These are phyloP conservation scores for Amauroascus verrucosus DNA, from an alignment of 2,329 filamentous ascomycete genomes.

Conservation along the genomic window DNA sequence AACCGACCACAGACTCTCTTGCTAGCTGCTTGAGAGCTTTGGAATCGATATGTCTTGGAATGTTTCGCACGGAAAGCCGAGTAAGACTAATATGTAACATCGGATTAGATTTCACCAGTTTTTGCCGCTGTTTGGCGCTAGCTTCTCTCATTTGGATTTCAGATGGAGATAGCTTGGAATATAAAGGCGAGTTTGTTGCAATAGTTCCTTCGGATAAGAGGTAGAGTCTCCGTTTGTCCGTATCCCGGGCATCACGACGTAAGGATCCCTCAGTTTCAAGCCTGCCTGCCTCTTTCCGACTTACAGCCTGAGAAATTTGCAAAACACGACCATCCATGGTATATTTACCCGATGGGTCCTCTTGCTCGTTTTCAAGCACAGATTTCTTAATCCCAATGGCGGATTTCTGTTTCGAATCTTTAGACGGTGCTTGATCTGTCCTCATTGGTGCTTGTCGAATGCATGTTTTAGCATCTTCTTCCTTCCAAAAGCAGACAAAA, in stretches of 20 bases:
- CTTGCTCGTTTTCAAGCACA: constrained; percentile 73
- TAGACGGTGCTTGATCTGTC: constrained; percentile 32
- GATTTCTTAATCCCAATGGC: constrained; percentile 57
- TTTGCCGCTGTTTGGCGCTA: constrained; percentile 76
- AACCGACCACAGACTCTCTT: constrained; percentile 84
- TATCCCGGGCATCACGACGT: constrained; percentile 57
- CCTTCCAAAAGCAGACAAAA: constrained; percentile 84
- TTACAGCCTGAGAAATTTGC: constrained; percentile 74
- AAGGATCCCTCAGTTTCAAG: constrained; percentile 59
- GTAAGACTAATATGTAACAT: constrained; percentile 80
- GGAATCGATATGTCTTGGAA: constrained; percentile 70
- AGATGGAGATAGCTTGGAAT: constrained; percentile 61
- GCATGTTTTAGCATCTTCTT: constrained; percentile 64
- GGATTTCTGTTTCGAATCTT: constrained; percentile 30
- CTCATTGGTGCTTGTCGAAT: constrained; percentile 61
- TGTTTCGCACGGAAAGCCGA: constrained; percentile 80
- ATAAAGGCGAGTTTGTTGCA: constrained; percentile 63
- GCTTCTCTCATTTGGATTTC: constrained; percentile 84
- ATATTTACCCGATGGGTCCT: constrained; percentile 73
- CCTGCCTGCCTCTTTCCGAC: constrained; percentile 65
- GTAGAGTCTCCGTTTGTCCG: constrained; percentile 83
- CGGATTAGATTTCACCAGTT: constrained; percentile 82
- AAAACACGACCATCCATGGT: constrained; percentile 83
- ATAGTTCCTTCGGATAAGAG: constrained; percentile 81
- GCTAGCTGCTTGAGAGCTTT: constrained; percentile 89